Percentiles rank a stretch among this genome's conserved stretches.
Conservation (phyloP, 805 yeast species). For the Saturnispora besseyi region DNA sequence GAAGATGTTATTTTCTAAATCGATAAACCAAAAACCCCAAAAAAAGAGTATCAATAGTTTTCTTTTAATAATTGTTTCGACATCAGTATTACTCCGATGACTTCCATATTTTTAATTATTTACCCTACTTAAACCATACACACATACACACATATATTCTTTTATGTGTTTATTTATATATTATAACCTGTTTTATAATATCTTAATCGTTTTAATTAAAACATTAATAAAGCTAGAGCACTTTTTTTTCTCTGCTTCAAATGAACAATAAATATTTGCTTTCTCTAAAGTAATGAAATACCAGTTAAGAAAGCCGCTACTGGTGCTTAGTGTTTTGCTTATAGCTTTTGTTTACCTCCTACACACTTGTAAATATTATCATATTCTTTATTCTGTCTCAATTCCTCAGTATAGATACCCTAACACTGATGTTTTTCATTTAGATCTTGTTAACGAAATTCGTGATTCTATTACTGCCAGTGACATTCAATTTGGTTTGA, state of each 20-base stretch:
- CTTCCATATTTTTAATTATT: background rate
- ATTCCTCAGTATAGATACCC: slow-evolving; percentile 5
- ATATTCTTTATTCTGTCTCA: background rate
- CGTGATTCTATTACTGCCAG: slow-evolving; percentile 7
- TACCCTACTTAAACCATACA: background rate
- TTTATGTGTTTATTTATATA: background rate
- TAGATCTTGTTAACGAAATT: slow-evolving; percentile 28
- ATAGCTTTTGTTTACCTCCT: background rate
- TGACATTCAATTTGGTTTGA: slow-evolving; percentile 5
- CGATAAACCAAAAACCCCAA: background rate
- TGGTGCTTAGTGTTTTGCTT: background rate
- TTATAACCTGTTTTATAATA: background rate
- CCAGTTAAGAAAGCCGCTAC: background rate
- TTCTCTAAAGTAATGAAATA: background rate
- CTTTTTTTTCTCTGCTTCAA: background rate
- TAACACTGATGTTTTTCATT: slow-evolving; percentile 42
- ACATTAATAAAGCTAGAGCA: background rate
- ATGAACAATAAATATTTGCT: background rate
- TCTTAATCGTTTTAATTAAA: background rate
- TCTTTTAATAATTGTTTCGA: too few relatives aligned
- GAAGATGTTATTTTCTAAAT: slow-evolving; percentile 31
- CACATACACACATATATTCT: background rate
- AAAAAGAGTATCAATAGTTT: too few relatives aligned
- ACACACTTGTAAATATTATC: slow-evolving; percentile 1
- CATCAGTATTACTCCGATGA: too few relatives aligned